Conservation (phyloP, 2,329 filamentous ascomycete species). For the Cordyceps tenuipes region DNA sequence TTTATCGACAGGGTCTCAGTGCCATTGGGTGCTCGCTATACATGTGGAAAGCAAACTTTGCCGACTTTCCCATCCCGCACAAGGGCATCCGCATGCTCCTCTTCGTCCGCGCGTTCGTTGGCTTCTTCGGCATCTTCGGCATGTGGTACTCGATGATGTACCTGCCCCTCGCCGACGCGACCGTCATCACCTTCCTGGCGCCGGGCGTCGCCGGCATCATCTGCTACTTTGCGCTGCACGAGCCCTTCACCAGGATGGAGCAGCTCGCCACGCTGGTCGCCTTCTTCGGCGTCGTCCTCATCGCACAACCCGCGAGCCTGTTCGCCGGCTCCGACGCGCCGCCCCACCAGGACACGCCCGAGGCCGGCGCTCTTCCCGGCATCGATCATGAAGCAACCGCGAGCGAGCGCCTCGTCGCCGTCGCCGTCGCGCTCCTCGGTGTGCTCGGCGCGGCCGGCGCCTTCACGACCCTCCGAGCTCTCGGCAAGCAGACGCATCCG, state of each 20-base stretch:
- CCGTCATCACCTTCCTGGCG: constrained; percentile 79
- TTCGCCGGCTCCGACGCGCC: constrained; percentile 27
- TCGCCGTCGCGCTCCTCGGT: constrained; percentile 64
- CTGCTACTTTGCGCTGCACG: constrained; percentile 64
- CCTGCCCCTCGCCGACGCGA: constrained; percentile 77
- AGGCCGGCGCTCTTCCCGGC: constrained; percentile 19
- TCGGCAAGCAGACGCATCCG: constrained; percentile 71
- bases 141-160: constrained; percentile 64
- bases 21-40: constrained; percentile 57
- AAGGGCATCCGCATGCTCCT: constrained; percentile 60
- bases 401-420: constrained; percentile 58
- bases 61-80: constrained; percentile 62
- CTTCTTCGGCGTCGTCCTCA: constrained; percentile 71
- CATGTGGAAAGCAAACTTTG: constrained; percentile 62
- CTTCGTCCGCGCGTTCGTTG: constrained; percentile 57
- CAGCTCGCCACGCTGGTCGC: constrained; percentile 69
- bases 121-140: constrained; percentile 72
- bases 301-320: constrained; percentile 61
- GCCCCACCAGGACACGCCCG: constrained; percentile 7
- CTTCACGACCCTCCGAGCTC: constrained; percentile 68
- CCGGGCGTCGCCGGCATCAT: constrained; percentile 73
- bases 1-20: constrained; percentile 71
- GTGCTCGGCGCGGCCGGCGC: constrained; percentile 69
- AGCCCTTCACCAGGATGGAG: constrained; percentile 71
- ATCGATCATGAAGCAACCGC: constrained; percentile 40